Percentiles rank a stretch among this genome's conserved stretches.
phyloP scores from a whole-genome alignment of 306 rosid species.

The Erythrophleum fordii region DNA sequence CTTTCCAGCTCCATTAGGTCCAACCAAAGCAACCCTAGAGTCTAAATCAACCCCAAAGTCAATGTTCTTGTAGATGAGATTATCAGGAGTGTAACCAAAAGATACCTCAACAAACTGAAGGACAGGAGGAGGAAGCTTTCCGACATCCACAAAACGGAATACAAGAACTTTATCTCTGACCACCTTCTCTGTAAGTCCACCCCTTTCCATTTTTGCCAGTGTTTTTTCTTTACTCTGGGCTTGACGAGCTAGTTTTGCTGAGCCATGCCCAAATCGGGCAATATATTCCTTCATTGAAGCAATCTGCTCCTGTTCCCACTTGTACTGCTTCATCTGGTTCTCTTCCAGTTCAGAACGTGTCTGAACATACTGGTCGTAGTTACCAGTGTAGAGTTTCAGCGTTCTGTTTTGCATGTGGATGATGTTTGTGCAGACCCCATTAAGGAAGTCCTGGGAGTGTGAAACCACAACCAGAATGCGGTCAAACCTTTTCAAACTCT shows the following conservation, averaged over 20 bases:
- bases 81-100: conserved; percentile 94
- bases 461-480: conserved; percentile 95
- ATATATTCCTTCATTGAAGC: conserved; percentile 93
- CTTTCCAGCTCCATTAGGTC: conserved; percentile 99
- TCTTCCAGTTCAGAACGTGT: conserved; percentile 94
- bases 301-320: conserved; percentile 99
- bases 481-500: conserved; percentile 84
- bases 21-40: conserved; percentile 92
- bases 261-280: conserved; percentile 98
- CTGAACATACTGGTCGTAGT: conserved; percentile 93
- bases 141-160: conserved; percentile 94
- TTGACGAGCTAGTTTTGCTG: conserved; percentile 97
- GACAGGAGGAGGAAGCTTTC: conserved; percentile 98
- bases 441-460: conserved; percentile 96
- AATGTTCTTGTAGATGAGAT: conserved; percentile 81
- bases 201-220: conserved; percentile 96
- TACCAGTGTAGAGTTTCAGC: conserved; percentile 84
- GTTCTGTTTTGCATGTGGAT: conserved; percentile 94
- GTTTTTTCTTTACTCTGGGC: conserved; percentile 99
- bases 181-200: conserved; percentile 96
- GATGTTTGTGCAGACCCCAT: conserved; percentile 99
- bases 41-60: conserved; percentile 97
- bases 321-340: conserved; percentile 98
- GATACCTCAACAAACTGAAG: conserved; percentile 95
- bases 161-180: conserved; percentile 77